Percentiles rank a stretch among this genome's conserved stretches.
Conservation (phyloP, 2,329 filamentous ascomycete species). For the Lecanoromycetidae sp. region DNA sequence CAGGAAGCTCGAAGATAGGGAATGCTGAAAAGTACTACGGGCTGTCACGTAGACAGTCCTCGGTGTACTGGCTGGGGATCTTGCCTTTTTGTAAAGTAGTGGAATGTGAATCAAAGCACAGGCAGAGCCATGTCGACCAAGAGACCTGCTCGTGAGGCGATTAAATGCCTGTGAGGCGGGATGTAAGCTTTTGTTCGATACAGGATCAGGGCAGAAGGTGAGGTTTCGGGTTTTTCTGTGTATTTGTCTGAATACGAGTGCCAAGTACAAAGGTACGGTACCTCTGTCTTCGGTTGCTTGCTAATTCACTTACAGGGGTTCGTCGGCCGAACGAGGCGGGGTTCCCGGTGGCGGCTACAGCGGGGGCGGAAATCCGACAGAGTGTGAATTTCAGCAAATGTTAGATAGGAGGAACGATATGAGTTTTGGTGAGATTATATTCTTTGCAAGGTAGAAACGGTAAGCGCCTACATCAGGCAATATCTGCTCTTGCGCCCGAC, state of each 20-base stretch:
- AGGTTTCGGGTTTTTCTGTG: neutral
- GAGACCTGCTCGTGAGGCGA: neutral
- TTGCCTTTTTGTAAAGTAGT: neutral
- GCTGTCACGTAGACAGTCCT: neutral
- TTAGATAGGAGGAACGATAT: too few relatives aligned
- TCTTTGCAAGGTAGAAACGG: too few relatives aligned
- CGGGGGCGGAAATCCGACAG: too few relatives aligned
- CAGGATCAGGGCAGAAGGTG: neutral
- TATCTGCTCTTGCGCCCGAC: too few relatives aligned
- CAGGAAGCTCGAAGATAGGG: neutral
- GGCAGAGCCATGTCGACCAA: conserved; percentile 7
- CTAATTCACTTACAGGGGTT: conserved; percentile 6
- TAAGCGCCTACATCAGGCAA: too few relatives aligned
- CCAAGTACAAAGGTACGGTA: neutral
- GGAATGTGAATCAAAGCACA: conserved; percentile 13
- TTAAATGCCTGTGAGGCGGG: neutral
- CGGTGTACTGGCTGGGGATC: too few relatives aligned
- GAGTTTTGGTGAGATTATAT: too few relatives aligned
- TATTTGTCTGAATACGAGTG: neutral
- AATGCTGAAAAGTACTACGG: neutral
- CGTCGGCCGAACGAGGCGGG: conserved; percentile 1
- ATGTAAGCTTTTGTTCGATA: neutral
- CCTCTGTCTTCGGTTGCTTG: conserved; percentile 1
- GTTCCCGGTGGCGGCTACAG: neutral
- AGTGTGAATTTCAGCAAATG: too few relatives aligned